Base-by-base conservation (phyloP, 2,329 filamentous ascomycete genomes). In the Botrytis medusae region DNA sequence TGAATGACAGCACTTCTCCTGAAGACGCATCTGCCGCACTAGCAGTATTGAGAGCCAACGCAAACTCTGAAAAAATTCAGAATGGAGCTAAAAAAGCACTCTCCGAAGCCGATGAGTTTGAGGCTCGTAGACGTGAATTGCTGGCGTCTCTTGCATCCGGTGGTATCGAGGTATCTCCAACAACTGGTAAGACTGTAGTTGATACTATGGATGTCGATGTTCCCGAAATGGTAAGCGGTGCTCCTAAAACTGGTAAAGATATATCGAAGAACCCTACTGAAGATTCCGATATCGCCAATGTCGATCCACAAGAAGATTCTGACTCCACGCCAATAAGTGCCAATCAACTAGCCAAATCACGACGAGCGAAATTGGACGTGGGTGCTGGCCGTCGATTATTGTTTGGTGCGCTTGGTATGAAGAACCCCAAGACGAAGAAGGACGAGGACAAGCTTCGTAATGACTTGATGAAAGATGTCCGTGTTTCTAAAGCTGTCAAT, bases 361-460 rank as follows among this genome's bases (percentile, higher is more conserved):
- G 79, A 69, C 75, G 79, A 65, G 48, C 76, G 37, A 80, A 77
- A 72, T 48, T 90, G 48, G 87, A 91, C 78, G 72, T 93, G 44
- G 87, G 86, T 25, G 90, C 91, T 69, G 89, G 90, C 3, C 87
- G 89, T 71, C 87, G 93, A 76, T 84, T 95, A 73, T 81, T 95
- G 0, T 93, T 94, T 77, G 90, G 90, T 14, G 91, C 92, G 10
- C 84, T 95, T 5, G 93, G 92, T 5, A 81, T 94, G 16, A 89
- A 89, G 72, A 87, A 86, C 6, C 92, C 93, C 0, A 92, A 90
- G 78, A 89, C 85, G 1, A 90, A 91, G 77, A 86, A 87, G 44
- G 92, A 94, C 29, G 91, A 91, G 79, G 88, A 91, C 25, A 86
- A 87, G 54, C 82, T 92, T 9, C 88, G 88, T 40, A 83, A 86